A percentile compares a stretch with the other conserved stretches of the same genome.
Evolutionary conservation across 106 monocot genomes (phyloP).

Genomic region (Dendrobium huoshanense): DNA sequence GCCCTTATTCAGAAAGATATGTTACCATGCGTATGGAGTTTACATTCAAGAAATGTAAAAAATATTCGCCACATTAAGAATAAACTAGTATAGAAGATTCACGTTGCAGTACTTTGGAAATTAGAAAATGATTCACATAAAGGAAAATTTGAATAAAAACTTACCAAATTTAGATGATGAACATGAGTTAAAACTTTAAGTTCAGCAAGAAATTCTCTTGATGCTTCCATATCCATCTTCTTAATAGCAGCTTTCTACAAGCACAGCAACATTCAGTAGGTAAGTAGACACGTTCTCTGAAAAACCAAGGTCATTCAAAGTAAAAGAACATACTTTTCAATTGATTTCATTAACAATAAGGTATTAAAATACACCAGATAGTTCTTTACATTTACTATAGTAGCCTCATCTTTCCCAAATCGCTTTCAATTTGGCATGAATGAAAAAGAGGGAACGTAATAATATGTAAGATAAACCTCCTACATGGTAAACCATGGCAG

Average conservation of each 20-base stretch:
- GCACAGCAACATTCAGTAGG: background rate
- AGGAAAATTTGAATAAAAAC: conserved; percentile 1
- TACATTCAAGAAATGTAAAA: background rate
- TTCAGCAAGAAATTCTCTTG: conserved; percentile 86
- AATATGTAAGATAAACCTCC: background rate
- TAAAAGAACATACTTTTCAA: background rate
- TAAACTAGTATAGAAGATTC: background rate
- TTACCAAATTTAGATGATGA: conserved; percentile 95
- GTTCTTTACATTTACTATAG: background rate
- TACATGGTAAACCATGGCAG: background rate
- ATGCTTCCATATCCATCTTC: conserved; percentile 84
- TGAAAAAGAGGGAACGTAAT: background rate
- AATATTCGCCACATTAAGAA: background rate
- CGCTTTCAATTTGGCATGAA: background rate
- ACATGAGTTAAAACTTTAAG: conserved; percentile 83
- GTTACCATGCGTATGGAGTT: background rate
- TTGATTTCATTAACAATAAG: background rate
- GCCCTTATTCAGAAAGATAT: background rate
- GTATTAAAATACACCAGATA: background rate
- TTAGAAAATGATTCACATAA: background rate
- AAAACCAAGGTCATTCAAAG: background rate
- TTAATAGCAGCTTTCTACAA: conserved; percentile 92
- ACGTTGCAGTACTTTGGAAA: background rate
- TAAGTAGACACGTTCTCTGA: background rate
- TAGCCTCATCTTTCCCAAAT: background rate